phyloP scores from a whole-genome alignment of 352 stramenopile genomes.

The Blastocystis sp. region DNA sequence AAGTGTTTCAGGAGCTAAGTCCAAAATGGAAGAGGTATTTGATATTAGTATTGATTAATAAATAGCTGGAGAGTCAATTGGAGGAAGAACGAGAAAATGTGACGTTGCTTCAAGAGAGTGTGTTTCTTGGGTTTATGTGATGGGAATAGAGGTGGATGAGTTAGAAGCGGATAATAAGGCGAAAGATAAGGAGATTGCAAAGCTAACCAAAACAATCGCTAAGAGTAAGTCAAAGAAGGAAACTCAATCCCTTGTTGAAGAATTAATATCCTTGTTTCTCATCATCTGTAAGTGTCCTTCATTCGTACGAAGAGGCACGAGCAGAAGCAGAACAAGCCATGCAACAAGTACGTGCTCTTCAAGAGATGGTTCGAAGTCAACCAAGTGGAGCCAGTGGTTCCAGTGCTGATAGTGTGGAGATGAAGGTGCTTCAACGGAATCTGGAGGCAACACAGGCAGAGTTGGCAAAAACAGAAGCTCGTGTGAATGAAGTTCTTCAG shows the following conservation, averaged over 20 bases:
- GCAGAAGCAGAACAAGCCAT: slow-evolving; percentile 21
- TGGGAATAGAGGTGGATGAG: background rate
- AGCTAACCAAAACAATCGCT: slow-evolving; percentile 33
- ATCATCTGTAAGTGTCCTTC: background rate
- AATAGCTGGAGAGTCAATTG: background rate
- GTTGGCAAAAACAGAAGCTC: slow-evolving; percentile 1
- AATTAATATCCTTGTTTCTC: slow-evolving; percentile 35
- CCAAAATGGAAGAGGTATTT: background rate
- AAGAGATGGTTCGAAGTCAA: slow-evolving; percentile 58
- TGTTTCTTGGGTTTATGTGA: background rate
- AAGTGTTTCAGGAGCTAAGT: background rate
- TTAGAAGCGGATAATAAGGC: background rate
- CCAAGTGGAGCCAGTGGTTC: background rate
- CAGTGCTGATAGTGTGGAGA: background rate
- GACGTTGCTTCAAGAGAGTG: slow-evolving; percentile 22
- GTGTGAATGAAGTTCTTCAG: slow-evolving; percentile 39
- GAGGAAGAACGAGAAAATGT: slow-evolving; percentile 11
- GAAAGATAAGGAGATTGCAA: slow-evolving; percentile 53
- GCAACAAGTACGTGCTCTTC: slow-evolving; percentile 49
- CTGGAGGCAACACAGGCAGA: slow-evolving; percentile 19
- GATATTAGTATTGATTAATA: background rate
- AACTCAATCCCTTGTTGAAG: background rate
- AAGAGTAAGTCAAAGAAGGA: slow-evolving; percentile 63
- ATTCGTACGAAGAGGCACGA: slow-evolving; percentile 23
- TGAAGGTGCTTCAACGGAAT: slow-evolving; percentile 30